phyloP scores from a whole-genome alignment of 202 grass and related monocot species.

The Brachypodium distachyon region DNA sequence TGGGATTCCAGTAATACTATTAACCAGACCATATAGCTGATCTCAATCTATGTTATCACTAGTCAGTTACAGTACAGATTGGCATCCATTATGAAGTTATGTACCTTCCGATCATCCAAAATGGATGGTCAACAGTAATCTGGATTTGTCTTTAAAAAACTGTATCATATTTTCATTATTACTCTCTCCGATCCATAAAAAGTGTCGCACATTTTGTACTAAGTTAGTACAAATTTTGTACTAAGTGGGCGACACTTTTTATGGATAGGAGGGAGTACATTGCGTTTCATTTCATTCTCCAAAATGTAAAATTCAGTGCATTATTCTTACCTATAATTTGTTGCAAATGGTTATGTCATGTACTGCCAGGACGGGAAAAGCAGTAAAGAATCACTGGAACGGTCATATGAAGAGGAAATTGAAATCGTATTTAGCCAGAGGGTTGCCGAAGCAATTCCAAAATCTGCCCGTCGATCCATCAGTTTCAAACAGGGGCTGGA shows the following conservation, averaged over 20 bases:
- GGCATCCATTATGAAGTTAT: too few species aligned
- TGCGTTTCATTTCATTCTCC: neutral
- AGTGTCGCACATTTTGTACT: too few species aligned
- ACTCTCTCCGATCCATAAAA: too few species aligned
- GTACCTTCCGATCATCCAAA: too few species aligned
- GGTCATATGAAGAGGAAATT: neutral
- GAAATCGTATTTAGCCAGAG: neutral
- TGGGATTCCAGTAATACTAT: neutral
- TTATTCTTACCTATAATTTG: neutral
- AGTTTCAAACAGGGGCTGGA: neutral
- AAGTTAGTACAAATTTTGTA: too few species aligned
- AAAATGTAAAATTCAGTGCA: neutral
- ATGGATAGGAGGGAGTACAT: too few species aligned
- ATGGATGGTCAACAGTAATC: too few species aligned
- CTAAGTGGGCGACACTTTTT: too few species aligned
- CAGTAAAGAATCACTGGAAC: conserved; percentile 26
- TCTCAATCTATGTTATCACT: neutral
- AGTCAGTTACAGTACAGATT: neutral
- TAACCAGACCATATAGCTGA: neutral
- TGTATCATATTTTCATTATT: too few species aligned
- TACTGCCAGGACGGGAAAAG: conserved; percentile 14
- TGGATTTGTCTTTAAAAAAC: too few species aligned
- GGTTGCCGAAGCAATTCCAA: conserved; percentile 1
- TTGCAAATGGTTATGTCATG: neutral
- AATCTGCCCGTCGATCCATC: neutral